A percentile compares a stretch with the other conserved stretches of the same genome.
Conservation (phyloP, 164 flowering plant species). For the Brasenia schreberi region DNA sequence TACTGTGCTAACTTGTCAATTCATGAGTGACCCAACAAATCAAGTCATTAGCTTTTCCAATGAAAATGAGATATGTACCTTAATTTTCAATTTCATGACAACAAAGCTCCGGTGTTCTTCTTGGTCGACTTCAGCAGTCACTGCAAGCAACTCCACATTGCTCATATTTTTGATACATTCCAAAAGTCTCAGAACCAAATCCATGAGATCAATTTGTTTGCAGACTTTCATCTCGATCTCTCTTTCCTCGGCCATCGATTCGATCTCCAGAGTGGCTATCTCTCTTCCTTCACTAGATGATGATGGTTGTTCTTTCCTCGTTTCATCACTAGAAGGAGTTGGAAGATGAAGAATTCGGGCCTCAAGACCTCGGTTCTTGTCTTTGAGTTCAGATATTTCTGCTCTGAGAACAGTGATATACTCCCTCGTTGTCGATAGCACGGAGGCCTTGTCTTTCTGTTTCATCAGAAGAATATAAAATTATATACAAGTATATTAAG, state of each 20-base stretch:
- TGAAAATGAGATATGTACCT: slow-evolving; percentile 9
- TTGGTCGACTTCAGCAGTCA: not conserved
- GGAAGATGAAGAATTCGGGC: slow-evolving; percentile 13
- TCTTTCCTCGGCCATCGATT: slow-evolving; percentile 21
- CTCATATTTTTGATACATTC: slow-evolving; percentile 37
- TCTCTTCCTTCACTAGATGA: slow-evolving; percentile 11
- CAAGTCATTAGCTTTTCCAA: slow-evolving; percentile 20
- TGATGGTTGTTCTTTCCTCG: slow-evolving; percentile 2
- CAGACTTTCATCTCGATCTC: slow-evolving; percentile 24
- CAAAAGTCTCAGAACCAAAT: slow-evolving; percentile 27
- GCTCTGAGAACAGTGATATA: slow-evolving; percentile 31
- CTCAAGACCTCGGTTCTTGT: slow-evolving; percentile 32
- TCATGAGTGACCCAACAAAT: too few species aligned
- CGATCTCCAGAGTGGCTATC: slow-evolving; percentile 16
- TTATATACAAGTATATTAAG: not conserved
- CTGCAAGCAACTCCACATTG: slow-evolving; percentile 9
- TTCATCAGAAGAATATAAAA: slow-evolving; percentile 1
- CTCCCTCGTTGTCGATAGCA: slow-evolving; percentile 9
- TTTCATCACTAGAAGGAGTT: slow-evolving; percentile 4
- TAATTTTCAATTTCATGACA: not conserved
- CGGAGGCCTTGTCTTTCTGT: slow-evolving; percentile 76
- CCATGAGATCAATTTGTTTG: slow-evolving; percentile 16
- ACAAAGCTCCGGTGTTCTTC: not conserved
- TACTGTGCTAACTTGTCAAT: too few species aligned
- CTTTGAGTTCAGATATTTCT: slow-evolving; percentile 40